These are phyloP conservation scores for Gracilaria gracilis DNA, from an alignment of 23 red algal species.

Conservation along the genomic window DNA sequence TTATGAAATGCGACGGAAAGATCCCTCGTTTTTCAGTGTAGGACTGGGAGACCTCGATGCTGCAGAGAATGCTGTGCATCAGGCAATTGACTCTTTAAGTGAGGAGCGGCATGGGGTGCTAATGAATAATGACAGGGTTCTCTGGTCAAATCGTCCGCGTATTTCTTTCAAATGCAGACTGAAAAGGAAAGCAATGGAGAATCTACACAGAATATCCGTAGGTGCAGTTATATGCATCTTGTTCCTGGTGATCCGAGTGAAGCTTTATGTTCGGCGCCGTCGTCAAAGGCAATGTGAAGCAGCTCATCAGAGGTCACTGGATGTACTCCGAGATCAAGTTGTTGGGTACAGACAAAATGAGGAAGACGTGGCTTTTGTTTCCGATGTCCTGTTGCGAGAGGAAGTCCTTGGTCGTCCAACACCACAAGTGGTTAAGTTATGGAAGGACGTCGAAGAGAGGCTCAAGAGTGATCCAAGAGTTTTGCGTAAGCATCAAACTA, in stretches of 20 bases:
- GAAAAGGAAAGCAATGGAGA: background rate
- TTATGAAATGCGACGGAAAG: background rate
- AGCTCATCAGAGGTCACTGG: constrained; percentile 17
- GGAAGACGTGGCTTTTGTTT: constrained; percentile 59
- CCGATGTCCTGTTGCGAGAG: constrained; percentile 51
- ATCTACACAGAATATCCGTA: background rate
- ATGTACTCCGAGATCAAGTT: constrained; percentile 37
- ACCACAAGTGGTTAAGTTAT: constrained; percentile 5
- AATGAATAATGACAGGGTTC: background rate
- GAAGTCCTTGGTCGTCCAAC: constrained; percentile 43
- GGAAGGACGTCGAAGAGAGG: constrained; percentile 51
- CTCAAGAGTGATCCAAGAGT: constrained; percentile 41
- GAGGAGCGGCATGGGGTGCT: background rate
- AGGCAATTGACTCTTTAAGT: constrained; percentile 8
- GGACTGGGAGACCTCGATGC: background rate
- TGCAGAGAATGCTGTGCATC: constrained; percentile 9
- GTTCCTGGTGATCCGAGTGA: constrained; percentile 3
- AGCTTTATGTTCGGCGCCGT: background rate
- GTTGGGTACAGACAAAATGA: constrained; percentile 2
- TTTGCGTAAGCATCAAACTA: constrained; percentile 1
- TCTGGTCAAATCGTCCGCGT: background rate
- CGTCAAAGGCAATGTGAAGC: constrained; percentile 2
- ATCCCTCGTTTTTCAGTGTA: background rate
- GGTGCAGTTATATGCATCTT: background rate
- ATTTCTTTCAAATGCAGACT: constrained; percentile 24